Percentiles rank a stretch among this genome's conserved stretches.
These are phyloP conservation scores for Malassezia obtusa DNA, from an alignment of 1,284 basidiomycete species.

Conservation along the genomic window DNA sequence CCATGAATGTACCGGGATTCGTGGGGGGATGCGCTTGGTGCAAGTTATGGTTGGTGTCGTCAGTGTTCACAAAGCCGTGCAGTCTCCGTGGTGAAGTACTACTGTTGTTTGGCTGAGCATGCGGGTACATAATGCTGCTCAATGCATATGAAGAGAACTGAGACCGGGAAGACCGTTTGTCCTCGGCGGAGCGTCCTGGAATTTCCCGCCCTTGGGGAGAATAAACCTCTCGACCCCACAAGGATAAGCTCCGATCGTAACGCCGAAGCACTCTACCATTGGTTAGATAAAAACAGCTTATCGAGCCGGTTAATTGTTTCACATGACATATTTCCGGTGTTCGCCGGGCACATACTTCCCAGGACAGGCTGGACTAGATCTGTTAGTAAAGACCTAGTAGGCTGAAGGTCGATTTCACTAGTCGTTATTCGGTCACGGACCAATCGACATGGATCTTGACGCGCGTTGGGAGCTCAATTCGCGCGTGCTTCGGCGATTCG, in stretches of 20 bases:
- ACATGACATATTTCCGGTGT: too few species aligned
- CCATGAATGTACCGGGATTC: neutral
- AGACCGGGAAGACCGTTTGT: neutral
- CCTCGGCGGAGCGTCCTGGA: neutral
- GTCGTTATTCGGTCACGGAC: constrained; percentile 1
- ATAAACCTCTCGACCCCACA: too few species aligned
- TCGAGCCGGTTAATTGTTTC: too few species aligned
- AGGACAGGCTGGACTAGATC: too few species aligned
- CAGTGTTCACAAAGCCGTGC: neutral
- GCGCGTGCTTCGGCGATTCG: constrained; percentile 68
- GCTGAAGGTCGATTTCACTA: neutral
- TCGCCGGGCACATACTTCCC: too few species aligned
- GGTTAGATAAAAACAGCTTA: too few species aligned
- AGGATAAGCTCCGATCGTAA: too few species aligned
- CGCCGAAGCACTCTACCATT: too few species aligned
- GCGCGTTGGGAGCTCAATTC: constrained; percentile 55
- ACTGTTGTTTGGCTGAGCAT: neutral
- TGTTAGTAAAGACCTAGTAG: neutral
- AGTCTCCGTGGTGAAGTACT: neutral
- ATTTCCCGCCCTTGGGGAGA: too few species aligned
- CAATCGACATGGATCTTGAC: constrained; percentile 17
- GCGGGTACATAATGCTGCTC: neutral
- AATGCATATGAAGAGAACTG: too few species aligned
- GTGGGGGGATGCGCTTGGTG: too few species aligned
- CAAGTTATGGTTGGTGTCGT: too few species aligned